These are phyloP conservation scores for Entomortierella chlamydospora DNA, from an alignment of 192 early-diverging fungal genomes.

Conservation along the genomic window DNA sequence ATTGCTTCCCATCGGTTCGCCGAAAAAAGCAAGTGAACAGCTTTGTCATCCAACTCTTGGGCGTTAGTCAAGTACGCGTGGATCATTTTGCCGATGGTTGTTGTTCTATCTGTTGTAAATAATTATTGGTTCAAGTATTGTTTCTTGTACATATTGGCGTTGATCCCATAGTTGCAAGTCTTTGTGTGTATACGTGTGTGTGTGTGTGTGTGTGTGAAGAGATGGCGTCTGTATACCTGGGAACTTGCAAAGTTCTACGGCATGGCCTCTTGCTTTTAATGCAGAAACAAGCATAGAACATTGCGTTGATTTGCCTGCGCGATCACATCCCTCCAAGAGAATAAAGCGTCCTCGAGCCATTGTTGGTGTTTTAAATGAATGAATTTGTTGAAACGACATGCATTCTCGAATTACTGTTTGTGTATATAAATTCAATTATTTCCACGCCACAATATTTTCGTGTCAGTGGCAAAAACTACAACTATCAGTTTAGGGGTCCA, in stretches of 20 bases:
- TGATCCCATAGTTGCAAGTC: too few relatives aligned
- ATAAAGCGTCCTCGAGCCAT: constrained; percentile 86
- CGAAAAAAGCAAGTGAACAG: constrained; percentile 94
- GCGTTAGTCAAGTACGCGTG: constrained; percentile 82
- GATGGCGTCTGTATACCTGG: constrained; percentile 66
- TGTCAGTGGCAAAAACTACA: too few relatives aligned
- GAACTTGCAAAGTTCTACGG: constrained; percentile 77
- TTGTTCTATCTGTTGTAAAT: constrained; percentile 85
- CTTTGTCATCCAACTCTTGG: constrained; percentile 79
- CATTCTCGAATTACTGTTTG: too few relatives aligned
- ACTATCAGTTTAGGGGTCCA: too few relatives aligned
- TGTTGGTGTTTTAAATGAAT: constrained; percentile 1
- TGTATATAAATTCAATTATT: too few relatives aligned
- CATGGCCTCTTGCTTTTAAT: constrained; percentile 58
- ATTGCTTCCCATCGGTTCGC: constrained; percentile 96
- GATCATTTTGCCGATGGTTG: constrained; percentile 92
- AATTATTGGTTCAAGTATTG: too few relatives aligned
- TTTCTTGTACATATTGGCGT: too few relatives aligned
- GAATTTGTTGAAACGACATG: background rate
- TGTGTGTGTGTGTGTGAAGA: background rate
- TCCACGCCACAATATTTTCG: too few relatives aligned
- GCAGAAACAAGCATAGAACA: constrained; percentile 72
- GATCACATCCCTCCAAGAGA: constrained; percentile 94
- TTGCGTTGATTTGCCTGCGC: constrained; percentile 94
- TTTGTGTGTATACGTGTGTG: too few relatives aligned